Base-by-base conservation (phyloP, 495 filamentous ascomycete species). In the Chaetomidium leptoderma region DNA sequence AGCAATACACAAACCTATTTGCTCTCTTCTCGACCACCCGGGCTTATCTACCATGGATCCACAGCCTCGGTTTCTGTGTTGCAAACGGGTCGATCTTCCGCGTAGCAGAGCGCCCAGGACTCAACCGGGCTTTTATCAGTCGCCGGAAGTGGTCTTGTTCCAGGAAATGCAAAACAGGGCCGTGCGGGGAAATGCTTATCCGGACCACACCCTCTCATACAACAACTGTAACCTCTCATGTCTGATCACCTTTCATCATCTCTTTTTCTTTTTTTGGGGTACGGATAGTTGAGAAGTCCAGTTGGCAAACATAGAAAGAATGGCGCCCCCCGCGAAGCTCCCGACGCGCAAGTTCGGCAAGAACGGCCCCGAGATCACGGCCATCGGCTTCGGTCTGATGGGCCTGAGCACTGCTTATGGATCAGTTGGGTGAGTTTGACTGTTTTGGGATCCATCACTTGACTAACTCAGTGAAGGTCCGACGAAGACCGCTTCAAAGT, bases 301-400 rank as follows among this genome's bases (percentile, higher is more conserved):
- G n/a, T n/a, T n/a, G n/a, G n/a, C n/a, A n/a, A n/a, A n/a, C n/a
- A n/a, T n/a, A n/a, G n/a, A n/a, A n/a, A 27, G 29, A 13, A 67
- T 67, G 65, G 40, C 62, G 5, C 62, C 62, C 13, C 62, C 62
- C 2, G 51, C 21, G 2, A 42, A 37, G 17, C 59, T 67, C 30
- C 63, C 65, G 11, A 80, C 72, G 39, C 55, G 78, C 40, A 64
- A 66, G 30, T 66, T 85, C 16, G 82, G 82, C 55, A 76, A 70
- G 46, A 68, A 80, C 63, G 84, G 83, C 7, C 81, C 80, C 30
- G 55, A 68, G 11, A 77, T 86, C 24, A 69, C 83, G 9, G 72
- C 75, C 36, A 60, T 85, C 3, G 84, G 84, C 44, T 79, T 78
- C 50, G 78, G 81, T 6, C 59, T 78, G 33, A 82, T 85, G 81